Conservation (phyloP, 225 moss, liverwort and hornwort genomes). For the Asterella californica region DNA sequence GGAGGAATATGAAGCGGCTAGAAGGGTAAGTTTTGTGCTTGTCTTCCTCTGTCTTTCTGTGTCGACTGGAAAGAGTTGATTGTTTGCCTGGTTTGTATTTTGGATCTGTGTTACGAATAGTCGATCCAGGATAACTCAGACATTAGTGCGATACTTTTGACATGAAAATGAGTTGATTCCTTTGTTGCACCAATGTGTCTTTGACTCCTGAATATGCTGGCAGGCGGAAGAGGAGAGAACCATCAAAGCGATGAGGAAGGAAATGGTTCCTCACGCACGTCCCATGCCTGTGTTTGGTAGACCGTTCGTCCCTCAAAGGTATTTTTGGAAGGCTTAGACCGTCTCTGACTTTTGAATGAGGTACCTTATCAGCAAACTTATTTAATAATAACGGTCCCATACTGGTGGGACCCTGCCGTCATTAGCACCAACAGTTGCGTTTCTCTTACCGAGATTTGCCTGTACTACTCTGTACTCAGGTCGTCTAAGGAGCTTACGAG, state of each 20-base stretch:
- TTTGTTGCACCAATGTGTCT: neutral
- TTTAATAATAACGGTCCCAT: too few species aligned
- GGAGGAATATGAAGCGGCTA: conserved; percentile 88
- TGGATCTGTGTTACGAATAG: neutral
- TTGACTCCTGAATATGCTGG: neutral
- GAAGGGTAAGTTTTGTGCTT: conserved; percentile 48
- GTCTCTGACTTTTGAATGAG: too few species aligned
- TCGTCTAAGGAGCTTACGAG: conserved; percentile 71
- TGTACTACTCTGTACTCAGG: conserved; percentile 29
- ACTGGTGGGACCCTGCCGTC: neutral
- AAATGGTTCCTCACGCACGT: conserved; percentile 78
- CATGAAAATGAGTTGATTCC: neutral
- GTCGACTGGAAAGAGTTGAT: neutral
- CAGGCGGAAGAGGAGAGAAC: conserved; percentile 86
- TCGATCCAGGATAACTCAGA: neutral
- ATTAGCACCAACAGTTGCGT: neutral
- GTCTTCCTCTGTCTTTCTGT: neutral
- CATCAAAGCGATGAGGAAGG: conserved; percentile 74
- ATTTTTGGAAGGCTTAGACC: too few species aligned
- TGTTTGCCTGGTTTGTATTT: neutral
- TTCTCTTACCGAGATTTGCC: neutral
- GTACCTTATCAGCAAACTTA: too few species aligned
- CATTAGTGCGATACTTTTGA: neutral
- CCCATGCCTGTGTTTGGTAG: conserved; percentile 71
- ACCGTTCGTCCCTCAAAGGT: conserved; percentile 67